Evolutionary conservation across 2,329 filamentous ascomycete species (phyloP).

Genomic region (Orbilia ellipsospora): DNA sequence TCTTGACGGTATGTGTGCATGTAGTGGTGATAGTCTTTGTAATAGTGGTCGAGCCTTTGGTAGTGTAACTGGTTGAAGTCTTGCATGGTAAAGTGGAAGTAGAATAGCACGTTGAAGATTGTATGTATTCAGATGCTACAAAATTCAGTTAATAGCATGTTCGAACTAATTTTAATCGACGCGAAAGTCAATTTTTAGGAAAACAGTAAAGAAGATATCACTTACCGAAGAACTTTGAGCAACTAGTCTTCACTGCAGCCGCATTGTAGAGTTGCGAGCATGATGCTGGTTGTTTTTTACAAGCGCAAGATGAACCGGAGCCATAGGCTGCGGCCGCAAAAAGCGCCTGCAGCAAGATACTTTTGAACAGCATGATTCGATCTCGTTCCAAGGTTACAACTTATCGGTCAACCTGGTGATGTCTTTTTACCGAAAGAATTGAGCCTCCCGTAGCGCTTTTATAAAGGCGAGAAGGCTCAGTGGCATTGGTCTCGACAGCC

Average conservation of each 20-base stretch:
- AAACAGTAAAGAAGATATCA: too few species aligned
- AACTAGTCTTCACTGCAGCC: slow-evolving; percentile 9
- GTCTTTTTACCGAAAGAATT: too few species aligned
- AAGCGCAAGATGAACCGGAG: not conserved
- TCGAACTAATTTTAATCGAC: not conserved
- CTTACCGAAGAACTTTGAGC: slow-evolving; percentile 15
- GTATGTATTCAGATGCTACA: slow-evolving; percentile 8
- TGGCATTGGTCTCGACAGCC: too few species aligned
- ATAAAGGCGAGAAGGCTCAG: too few species aligned
- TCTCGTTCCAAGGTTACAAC: too few species aligned
- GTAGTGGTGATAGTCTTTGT: slow-evolving; percentile 7
- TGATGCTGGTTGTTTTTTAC: not conserved
- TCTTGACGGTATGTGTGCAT: slow-evolving; percentile 1
- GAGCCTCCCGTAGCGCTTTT: too few species aligned
- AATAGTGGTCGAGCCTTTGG: slow-evolving; percentile 1
- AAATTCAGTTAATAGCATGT: not conserved
- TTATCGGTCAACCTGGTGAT: too few species aligned
- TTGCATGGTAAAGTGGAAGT: slow-evolving; percentile 13
- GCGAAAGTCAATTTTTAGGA: not conserved
- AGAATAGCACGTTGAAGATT: slow-evolving; percentile 4
- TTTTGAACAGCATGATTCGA: slow-evolving; percentile 4
- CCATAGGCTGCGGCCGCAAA: slow-evolving; percentile 5
- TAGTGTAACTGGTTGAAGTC: not conserved
- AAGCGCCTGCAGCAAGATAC: slow-evolving; percentile 8
- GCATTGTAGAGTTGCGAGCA: slow-evolving; percentile 9